Evolutionary conservation across 148 eudicot genomes (phyloP).

Genomic region (Chenopodium formosanum): DNA sequence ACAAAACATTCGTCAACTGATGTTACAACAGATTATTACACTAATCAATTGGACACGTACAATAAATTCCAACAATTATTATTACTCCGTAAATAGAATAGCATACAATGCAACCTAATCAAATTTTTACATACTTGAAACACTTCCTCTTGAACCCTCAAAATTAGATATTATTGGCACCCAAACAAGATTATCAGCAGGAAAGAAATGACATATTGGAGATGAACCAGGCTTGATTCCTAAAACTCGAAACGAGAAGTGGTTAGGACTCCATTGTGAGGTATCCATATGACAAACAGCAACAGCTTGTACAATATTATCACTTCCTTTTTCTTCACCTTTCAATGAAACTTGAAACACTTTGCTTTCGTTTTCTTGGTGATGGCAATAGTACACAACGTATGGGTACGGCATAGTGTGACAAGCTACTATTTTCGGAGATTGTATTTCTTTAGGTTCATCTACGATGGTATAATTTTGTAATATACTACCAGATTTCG

Average conservation of each 20-base stretch:
- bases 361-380: conserved; percentile 42
- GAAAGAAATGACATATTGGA: conserved; percentile 62
- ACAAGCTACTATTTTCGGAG: conserved; percentile 52
- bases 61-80: too few species aligned
- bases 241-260: conserved; percentile 40
- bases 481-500: not conserved
- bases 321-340: conserved; percentile 21
- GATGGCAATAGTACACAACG: conserved; percentile 58
- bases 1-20: too few species aligned
- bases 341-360: conserved; percentile 37
- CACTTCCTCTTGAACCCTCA: not conserved
- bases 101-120: too few species aligned
- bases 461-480: conserved; percentile 40
- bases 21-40: too few species aligned
- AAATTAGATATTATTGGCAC: conserved; percentile 25
- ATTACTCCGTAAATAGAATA: too few species aligned
- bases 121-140: not conserved
- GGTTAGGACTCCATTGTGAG: conserved; percentile 44
- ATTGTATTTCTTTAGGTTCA: conserved; percentile 28
- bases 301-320: conserved; percentile 29
- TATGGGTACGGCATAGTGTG: conserved; percentile 73
- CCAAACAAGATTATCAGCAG: conserved; percentile 58
- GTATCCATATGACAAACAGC: conserved; percentile 56
- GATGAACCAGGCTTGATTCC: conserved; percentile 41
- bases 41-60: too few species aligned